Evolutionary conservation across 2,329 filamentous ascomycete species (phyloP), one percentile per base, ranked within the genome.

Genomic region (Bipolaris bicolor): DNA sequence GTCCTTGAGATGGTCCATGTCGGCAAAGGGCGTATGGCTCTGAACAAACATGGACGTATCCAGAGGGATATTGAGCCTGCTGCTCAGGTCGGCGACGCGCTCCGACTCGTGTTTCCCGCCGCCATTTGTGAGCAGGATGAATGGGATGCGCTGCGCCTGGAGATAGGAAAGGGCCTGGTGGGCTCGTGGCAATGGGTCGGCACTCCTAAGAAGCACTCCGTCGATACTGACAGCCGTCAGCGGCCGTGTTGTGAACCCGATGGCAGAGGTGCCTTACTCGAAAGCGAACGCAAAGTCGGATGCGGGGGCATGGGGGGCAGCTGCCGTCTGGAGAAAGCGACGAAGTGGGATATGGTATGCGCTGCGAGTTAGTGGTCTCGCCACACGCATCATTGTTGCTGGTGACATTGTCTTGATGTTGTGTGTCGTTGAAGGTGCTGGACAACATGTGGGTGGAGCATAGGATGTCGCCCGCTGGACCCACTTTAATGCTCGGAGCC

Each of bases 81-180:
- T 75, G 65, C 85, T 88, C 51, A 96, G 82, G 59, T 93, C 89
- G 7, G 80, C 80, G 29, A 92, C 89, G 16, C 91, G 86, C 57
- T 90, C 88, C 2, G 80, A 81, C 77, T 98, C 94, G 61, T 88
- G 86, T 71, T 90, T 92, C 56, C 95, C 95, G 40, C 95, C 95
- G 66, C 95, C 95, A 77, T 99, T 99, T 57, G 95, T 99, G 61
- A 99, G 83, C 33, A 99, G 86, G 69, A 99, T 94, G 79, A 96
- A 98, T 11, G 93, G 93, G 44, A 97, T 91, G 45, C 85, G 82
- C 70, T 92, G 84, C 45, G 83, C 78, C 66, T 92, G 87, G 18
- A 98, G 87, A 69, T 87, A 89, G 29, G 82, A 80, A 18, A 99
- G 84, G 13, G 92, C 85, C 69, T 90, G 83, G 1, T 86, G 81